Conservation (phyloP, 768 basidiomycete genomes). For the Mycena vitilis region DNA sequence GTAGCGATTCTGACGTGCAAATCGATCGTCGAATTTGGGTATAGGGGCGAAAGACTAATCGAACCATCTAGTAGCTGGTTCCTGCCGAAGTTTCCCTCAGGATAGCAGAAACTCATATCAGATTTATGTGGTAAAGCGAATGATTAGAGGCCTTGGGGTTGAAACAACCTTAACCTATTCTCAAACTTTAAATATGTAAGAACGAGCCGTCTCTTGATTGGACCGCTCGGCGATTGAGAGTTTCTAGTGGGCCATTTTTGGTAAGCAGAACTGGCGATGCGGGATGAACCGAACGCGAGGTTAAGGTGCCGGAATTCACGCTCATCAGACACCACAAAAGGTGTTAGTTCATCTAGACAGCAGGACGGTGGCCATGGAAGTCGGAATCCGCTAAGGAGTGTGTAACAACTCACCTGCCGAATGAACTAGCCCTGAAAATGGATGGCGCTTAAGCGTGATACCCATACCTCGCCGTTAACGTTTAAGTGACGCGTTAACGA, state of each 20-base stretch:
- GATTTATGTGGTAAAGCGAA: constrained; percentile 84
- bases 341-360: constrained; percentile 91
- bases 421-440: constrained; percentile 93
- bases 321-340: constrained; percentile 89
- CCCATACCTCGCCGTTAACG: constrained; percentile 86
- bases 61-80: constrained; percentile 95
- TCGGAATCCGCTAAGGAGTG: constrained; percentile 88
- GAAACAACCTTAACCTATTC: constrained; percentile 89
- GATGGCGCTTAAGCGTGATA: constrained; percentile 90
- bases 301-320: constrained; percentile 84
- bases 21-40: constrained; percentile 95
- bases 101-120: constrained; percentile 67
- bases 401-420: constrained; percentile 92
- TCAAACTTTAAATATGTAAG: constrained; percentile 90
- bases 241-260: constrained; percentile 87
- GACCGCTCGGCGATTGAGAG: constrained; percentile 85
- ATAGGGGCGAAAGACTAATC: constrained; percentile 97
- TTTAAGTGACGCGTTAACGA: constrained; percentile 78
- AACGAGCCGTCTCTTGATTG: constrained; percentile 86
- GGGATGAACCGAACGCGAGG: constrained; percentile 78
- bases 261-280: constrained; percentile 77
- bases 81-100: constrained; percentile 89
- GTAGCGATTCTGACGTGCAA: constrained; percentile 97
- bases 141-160: constrained; percentile 93
- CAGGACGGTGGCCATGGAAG: constrained; percentile 91